Conservation (phyloP, 2,329 filamentous ascomycete genomes). For the Trichoderma polysporum region DNA sequence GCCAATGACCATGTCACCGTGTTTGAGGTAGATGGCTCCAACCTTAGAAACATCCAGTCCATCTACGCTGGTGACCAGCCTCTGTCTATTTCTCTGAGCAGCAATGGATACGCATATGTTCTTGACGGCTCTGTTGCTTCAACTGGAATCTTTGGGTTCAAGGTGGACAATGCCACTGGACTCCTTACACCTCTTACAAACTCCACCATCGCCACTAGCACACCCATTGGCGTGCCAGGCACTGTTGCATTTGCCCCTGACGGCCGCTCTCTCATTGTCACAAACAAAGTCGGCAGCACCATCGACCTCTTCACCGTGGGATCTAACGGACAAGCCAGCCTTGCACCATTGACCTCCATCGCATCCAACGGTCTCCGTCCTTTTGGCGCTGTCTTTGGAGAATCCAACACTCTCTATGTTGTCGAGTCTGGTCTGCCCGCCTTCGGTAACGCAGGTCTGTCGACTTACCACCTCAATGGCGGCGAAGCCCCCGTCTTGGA, state of each 20-base stretch:
- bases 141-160: constrained; percentile 27
- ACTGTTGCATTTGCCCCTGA: constrained; percentile 25
- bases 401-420: constrained; percentile 20
- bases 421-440: constrained; percentile 23
- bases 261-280: constrained; percentile 23
- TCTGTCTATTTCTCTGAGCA: constrained; percentile 25
- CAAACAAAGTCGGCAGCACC: constrained; percentile 28
- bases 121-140: constrained; percentile 26
- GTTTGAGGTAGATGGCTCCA: constrained; percentile 23
- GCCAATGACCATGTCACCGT: constrained; percentile 25
- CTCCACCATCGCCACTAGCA: constrained; percentile 25
- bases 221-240: constrained; percentile 26
- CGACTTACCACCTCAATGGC: constrained; percentile 23
- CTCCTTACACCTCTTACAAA: constrained; percentile 25
- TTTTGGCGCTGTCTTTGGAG: constrained; percentile 22
- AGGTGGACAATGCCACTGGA: constrained; percentile 19
- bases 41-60: constrained; percentile 24
- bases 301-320: constrained; percentile 25
- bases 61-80: constrained; percentile 27
- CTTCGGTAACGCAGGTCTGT: constrained; percentile 21
- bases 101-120: constrained; percentile 25
- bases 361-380: constrained; percentile 23
- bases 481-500: constrained; percentile 20
- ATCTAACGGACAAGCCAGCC: constrained; percentile 21
- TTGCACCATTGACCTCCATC: constrained; percentile 18